Conservation (phyloP, 768 basidiomycete species). For the Kwoniella newhampshirensis region DNA sequence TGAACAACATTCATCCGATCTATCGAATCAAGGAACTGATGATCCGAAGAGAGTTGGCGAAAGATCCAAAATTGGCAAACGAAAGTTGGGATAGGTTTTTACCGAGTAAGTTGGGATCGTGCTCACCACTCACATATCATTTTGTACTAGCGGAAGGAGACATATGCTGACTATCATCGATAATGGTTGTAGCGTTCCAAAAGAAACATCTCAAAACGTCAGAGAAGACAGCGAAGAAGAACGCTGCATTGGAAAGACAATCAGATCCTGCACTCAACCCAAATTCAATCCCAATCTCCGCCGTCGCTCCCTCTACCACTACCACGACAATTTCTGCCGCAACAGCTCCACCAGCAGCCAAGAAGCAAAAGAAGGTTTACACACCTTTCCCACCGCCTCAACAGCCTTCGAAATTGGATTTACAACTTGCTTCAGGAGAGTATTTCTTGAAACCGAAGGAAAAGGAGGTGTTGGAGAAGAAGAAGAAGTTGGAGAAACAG, state of each 20-base stretch:
- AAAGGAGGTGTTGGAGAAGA: constrained; percentile 73
- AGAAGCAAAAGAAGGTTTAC: constrained; percentile 76
- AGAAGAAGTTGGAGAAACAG: constrained; percentile 79
- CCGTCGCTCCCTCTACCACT: neutral
- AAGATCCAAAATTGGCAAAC: constrained; percentile 90
- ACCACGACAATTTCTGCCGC: neutral
- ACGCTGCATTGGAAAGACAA: constrained; percentile 65
- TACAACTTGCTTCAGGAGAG: constrained; percentile 93
- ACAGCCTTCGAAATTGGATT: constrained; percentile 87
- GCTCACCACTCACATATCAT: neutral
- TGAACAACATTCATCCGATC: constrained; percentile 99
- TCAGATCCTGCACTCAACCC: constrained; percentile 58
- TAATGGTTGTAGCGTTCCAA: constrained; percentile 64
- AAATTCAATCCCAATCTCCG: constrained; percentile 38
- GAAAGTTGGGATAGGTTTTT: constrained; percentile 98
- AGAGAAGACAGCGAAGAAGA: constrained; percentile 89
- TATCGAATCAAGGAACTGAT: constrained; percentile 99
- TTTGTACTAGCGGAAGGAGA: neutral
- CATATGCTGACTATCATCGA: neutral
- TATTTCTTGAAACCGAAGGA: constrained; percentile 94
- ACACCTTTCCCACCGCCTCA: constrained; percentile 99
- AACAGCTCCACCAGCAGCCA: constrained; percentile 4
- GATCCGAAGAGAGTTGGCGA: constrained; percentile 95
- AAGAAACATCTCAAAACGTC: constrained; percentile 88
- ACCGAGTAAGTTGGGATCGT: constrained; percentile 61